Evolutionary conservation across 2,329 filamentous ascomycete genomes (phyloP), one percentile per base, ranked within the genome.

Genomic region (Pseudocercospora musae): DNA sequence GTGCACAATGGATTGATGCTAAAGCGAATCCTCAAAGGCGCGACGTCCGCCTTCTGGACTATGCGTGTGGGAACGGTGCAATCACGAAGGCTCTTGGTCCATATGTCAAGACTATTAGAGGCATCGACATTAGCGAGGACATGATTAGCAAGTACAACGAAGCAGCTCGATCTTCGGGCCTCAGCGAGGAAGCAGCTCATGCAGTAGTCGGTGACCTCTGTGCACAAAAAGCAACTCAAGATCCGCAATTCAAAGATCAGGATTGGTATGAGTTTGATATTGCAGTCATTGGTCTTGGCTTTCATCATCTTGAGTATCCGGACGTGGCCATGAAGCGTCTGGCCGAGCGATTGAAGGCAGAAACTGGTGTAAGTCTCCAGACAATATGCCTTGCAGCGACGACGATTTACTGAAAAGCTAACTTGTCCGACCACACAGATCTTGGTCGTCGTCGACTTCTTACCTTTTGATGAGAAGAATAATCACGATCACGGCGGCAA

Each of bases 281-380:
- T 9, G 79, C 74, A 0, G 74, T 76, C 10, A 74, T 80, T 10
- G 76, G 78, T 0, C 74, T 79, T 4, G 79, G 75, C 0, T 80
- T 81, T 69, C 80, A 82, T 65, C 79, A 81, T 54, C 80, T 81
- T 40, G 69, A 72, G 40, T 44, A 73, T 31, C 71, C 73, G 2
- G 57, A 54, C 2, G 29, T 66, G n/a, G 70, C 70, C 2, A 46
- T 75, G 7, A 62, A 70, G 49, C 65, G 71, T 3, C 54, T 76
- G 10, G 59, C 58, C 1, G 69, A 71, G 42, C 48, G 70, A 2
- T 60, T 76, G 9, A 74, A 71, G 42, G 56, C 68, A 1, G 68
- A 53, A 0, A 73, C 67, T 0, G 73, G 73, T 2, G 69, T 75
- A 7, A 53, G 49, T 49, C 10, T 25, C 44, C 44, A 7, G 20